Percentiles rank a stretch among this genome's conserved stretches.
phyloP scores from a whole-genome alignment of 441 rosid species.

The Gossypium gossypioides region DNA sequence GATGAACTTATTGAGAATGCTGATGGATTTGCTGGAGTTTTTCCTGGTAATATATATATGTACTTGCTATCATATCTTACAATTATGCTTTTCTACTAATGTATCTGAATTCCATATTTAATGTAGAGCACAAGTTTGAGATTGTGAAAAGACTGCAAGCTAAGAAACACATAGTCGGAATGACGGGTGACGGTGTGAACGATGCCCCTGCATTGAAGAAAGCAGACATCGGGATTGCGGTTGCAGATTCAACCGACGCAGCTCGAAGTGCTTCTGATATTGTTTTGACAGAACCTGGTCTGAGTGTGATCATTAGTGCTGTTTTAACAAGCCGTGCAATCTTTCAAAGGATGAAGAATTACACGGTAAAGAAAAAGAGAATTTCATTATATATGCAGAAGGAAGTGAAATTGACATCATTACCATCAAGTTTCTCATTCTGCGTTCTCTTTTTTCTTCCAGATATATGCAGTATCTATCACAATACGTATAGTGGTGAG shows the following conservation, averaged over 20 bases:
- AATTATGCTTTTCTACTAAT: background rate
- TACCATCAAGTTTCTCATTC: background rate
- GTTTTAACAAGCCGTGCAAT: constrained; percentile 57
- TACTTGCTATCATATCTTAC: background rate
- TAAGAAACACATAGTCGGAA: constrained; percentile 47
- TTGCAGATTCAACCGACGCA: constrained; percentile 50
- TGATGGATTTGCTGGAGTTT: constrained; percentile 58
- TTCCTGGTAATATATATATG: constrained; percentile 27
- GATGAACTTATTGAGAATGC: constrained; percentile 47
- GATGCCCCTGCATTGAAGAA: constrained; percentile 55
- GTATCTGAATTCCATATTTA: background rate
- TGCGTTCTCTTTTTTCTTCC: constrained; percentile 9
- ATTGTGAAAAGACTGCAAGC: constrained; percentile 46
- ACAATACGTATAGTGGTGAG: constrained; percentile 46
- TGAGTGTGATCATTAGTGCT: constrained; percentile 50
- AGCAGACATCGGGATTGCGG: constrained; percentile 58
- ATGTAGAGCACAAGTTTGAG: constrained; percentile 53
- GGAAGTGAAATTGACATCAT: background rate
- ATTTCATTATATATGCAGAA: background rate
- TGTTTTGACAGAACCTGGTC: constrained; percentile 50
- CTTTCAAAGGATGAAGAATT: constrained; percentile 56
- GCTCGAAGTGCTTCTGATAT: constrained; percentile 53
- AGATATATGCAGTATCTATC: constrained; percentile 45
- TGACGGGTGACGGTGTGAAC: constrained; percentile 60
- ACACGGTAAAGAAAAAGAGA: constrained; percentile 24